Conservation (phyloP, 2,329 filamentous ascomycete species). For the Penicillium oxalicum region DNA sequence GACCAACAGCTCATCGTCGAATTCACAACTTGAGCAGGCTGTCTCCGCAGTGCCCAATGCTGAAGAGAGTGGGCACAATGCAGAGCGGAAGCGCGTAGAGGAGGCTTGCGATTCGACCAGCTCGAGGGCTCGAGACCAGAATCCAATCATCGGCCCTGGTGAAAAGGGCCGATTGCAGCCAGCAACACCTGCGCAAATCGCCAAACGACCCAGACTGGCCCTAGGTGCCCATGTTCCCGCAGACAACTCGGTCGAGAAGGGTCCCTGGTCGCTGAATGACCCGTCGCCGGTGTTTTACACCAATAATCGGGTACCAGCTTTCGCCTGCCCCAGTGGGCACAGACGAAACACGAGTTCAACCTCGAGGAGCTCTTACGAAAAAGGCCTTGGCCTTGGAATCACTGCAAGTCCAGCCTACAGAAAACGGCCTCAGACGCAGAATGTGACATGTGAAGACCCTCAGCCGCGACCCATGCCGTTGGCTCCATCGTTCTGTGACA, state of each 20-base stretch:
- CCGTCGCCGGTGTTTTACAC: not conserved
- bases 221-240: too few species aligned
- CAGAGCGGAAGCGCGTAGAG: conserved; percentile 3
- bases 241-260: too few species aligned
- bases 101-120: too few species aligned
- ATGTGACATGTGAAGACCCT: not conserved
- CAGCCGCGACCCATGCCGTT: not conserved
- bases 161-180: not conserved
- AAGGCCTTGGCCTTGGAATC: not conserved
- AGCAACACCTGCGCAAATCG: not conserved
- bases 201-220: not conserved
- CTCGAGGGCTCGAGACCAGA: too few species aligned
- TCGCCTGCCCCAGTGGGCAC: not conserved
- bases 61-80: too few species aligned
- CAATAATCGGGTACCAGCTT: not conserved
- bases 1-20: conserved; percentile 24
- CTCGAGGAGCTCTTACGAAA: not conserved
- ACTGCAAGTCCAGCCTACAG: not conserved
- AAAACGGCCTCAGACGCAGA: not conserved
- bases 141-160: not conserved
- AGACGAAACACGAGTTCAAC: not conserved
- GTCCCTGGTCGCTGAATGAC: too few species aligned
- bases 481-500: not conserved
- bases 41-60: conserved; percentile 15
- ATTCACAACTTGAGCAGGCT: conserved; percentile 22